Evolutionary conservation across 164 flowering plant genomes (phyloP).

Genomic region (Buxus sempervirens): DNA sequence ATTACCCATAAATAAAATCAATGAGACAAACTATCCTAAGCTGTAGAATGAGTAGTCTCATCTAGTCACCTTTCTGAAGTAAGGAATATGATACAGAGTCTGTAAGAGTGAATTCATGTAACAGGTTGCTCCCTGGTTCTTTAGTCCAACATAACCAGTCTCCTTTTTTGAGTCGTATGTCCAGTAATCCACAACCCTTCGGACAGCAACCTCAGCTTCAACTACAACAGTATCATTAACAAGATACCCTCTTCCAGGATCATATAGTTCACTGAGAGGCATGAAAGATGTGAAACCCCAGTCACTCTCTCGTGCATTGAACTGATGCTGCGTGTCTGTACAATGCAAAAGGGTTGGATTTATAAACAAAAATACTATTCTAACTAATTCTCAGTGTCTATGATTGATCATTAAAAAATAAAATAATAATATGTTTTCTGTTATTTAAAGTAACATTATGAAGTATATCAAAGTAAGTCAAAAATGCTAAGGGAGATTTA

Average conservation of each 20-base stretch:
- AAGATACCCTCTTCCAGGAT: slow-evolving; percentile 69
- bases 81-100: slow-evolving; percentile 86
- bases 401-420: too few species aligned
- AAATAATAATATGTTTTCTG: neutral
- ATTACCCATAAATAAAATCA: slow-evolving; percentile 2
- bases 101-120: slow-evolving; percentile 95
- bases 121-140: slow-evolving; percentile 98
- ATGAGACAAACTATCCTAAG: slow-evolving; percentile 1
- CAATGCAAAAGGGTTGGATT: slow-evolving; percentile 1
- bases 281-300: slow-evolving; percentile 97
- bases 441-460: neutral
- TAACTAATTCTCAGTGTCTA: too few species aligned
- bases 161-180: slow-evolving; percentile 91
- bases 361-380: slow-evolving; percentile 10
- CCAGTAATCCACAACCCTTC: slow-evolving; percentile 73
- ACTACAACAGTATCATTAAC: slow-evolving; percentile 60
- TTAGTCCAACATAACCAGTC: slow-evolving; percentile 91
- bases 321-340: slow-evolving; percentile 88
- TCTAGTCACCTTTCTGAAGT: slow-evolving; percentile 70
- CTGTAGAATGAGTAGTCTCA: neutral
- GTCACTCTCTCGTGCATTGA: slow-evolving; percentile 83
- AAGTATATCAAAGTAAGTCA: neutral
- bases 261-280: slow-evolving; percentile 82
- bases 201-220: slow-evolving; percentile 87
- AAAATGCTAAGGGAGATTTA: too few species aligned